Conservation (phyloP, 352 stramenopile genomes). For the Phytophthora macrochlamydospora region DNA sequence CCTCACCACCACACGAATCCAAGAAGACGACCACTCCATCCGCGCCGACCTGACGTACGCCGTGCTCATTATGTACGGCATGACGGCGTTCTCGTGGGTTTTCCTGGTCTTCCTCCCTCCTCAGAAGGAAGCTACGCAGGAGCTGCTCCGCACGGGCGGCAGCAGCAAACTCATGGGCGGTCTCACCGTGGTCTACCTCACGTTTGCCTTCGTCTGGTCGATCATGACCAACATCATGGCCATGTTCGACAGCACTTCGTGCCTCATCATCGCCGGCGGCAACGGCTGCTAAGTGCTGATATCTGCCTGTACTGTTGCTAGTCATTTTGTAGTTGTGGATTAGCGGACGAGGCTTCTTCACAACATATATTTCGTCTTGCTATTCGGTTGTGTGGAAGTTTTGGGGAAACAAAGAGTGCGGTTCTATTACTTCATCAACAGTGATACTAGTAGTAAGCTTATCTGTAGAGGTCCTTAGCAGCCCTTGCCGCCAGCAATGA, state of each 20-base stretch:
- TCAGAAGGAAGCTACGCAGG: slow-evolving; percentile 32
- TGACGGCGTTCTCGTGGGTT: slow-evolving; percentile 27
- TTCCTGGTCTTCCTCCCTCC: slow-evolving; percentile 30
- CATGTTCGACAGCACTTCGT: slow-evolving; percentile 34
- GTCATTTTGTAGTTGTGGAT: neutral
- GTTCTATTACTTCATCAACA: no score
- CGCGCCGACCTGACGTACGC: slow-evolving; percentile 31
- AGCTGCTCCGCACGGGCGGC: slow-evolving; percentile 24
- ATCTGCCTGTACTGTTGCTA: neutral
- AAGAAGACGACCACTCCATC: slow-evolving; percentile 31
- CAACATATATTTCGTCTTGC: neutral
- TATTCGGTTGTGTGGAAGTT: neutral
- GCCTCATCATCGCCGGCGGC: slow-evolving; percentile 32
- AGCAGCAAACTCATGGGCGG: slow-evolving; percentile 24
- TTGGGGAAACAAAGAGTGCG: no score
- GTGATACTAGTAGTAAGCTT: no score
- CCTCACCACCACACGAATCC: slow-evolving; percentile 31
- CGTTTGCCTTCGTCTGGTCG: slow-evolving; percentile 28
- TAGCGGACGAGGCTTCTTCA: neutral
- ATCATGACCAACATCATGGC: slow-evolving; percentile 32
- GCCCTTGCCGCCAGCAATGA: slow-evolving; percentile 39
- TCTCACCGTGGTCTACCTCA: slow-evolving; percentile 25
- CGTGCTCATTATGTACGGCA: slow-evolving; percentile 31
- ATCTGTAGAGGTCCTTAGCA: slow-evolving; percentile 18
- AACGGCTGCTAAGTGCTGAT: slow-evolving; percentile 17